A percentile compares a stretch with the other conserved stretches of the same genome.
Conservation (phyloP, 768 basidiomycete species). For the Boletus sp. region DNA sequence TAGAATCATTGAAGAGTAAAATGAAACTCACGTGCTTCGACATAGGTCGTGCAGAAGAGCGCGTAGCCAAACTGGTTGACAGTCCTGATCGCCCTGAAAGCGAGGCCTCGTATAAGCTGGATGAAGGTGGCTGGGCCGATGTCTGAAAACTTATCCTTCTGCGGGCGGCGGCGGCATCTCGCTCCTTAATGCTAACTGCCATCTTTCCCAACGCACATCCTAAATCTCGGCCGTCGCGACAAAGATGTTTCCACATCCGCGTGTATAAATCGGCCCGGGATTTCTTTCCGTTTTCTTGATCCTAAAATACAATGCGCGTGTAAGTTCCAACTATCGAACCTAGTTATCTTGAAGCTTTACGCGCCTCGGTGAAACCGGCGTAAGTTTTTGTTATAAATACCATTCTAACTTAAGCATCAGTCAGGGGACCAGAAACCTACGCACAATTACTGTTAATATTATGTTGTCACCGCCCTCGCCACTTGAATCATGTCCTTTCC, state of each 20-base stretch:
- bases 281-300: neutral
- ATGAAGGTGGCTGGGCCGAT: conserved; percentile 89
- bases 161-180: neutral
- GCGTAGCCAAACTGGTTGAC: conserved; percentile 87
- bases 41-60: conserved; percentile 83
- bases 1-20: neutral
- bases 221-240: neutral
- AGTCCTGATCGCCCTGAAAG: conserved; percentile 88
- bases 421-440: neutral
- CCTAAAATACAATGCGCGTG: neutral
- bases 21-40: neutral
- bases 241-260: neutral
- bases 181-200: neutral
- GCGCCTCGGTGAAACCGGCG: neutral
- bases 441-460: neutral
- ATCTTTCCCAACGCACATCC: neutral
- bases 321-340: neutral
- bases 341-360: neutral
- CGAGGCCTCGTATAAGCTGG: conserved; percentile 88
- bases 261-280: neutral
- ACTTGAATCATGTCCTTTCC: too few species aligned
- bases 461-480: neutral
- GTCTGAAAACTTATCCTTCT: conserved; percentile 43
- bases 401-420: neutral
- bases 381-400: neutral